These are phyloP conservation scores for Tubosaeta sp. DNA, from an alignment of 768 basidiomycete species.

Conservation along the genomic window DNA sequence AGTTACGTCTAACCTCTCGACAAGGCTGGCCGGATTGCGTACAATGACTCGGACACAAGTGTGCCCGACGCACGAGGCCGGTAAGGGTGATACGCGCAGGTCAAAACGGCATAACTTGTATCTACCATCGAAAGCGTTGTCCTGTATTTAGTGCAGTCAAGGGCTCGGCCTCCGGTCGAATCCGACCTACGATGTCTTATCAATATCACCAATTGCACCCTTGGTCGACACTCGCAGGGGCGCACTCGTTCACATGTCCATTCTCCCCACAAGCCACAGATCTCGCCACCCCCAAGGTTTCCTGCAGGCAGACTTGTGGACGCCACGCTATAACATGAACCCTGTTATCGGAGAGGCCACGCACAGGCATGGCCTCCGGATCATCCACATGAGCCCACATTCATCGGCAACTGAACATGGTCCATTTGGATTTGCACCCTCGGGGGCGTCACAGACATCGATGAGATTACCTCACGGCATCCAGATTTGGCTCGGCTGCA, in stretches of 20 bases:
- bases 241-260: constrained; percentile 16
- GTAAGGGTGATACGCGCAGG: constrained; percentile 18
- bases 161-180: background rate
- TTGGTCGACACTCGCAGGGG: background rate
- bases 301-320: constrained; percentile 27
- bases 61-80: constrained; percentile 16
- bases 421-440: constrained; percentile 6
- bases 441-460: background rate
- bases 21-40: constrained; percentile 12
- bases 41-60: constrained; percentile 17
- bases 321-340: constrained; percentile 15
- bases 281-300: constrained; percentile 7
- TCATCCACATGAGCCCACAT: constrained; percentile 11
- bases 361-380: constrained; percentile 19
- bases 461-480: constrained; percentile 12
- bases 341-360: constrained; percentile 7
- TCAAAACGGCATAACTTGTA: constrained; percentile 12
- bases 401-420: constrained; percentile 15
- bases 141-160: constrained; percentile 6
- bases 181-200: constrained; percentile 6
- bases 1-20: constrained; percentile 5
- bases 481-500: background rate
- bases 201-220: background rate
- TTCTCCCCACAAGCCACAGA: constrained; percentile 10
- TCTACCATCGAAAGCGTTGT: background rate